These are phyloP conservation scores for Calonectria montana DNA, from an alignment of 2,329 filamentous ascomycete species.

Conservation along the genomic window DNA sequence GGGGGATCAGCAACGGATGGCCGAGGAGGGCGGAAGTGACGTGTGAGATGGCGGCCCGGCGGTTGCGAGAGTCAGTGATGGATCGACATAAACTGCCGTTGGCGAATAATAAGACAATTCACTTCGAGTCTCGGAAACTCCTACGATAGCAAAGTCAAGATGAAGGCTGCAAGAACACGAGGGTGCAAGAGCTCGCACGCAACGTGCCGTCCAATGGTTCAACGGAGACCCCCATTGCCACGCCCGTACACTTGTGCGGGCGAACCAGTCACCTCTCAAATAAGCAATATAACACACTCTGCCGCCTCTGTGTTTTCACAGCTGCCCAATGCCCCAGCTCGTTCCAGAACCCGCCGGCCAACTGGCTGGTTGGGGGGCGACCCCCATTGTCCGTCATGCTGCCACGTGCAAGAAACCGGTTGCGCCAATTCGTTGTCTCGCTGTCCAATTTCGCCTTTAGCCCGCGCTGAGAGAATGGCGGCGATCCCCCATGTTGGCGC, in stretches of 20 bases:
- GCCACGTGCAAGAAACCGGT: constrained; percentile 10
- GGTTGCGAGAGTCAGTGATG: background rate
- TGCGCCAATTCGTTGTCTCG: constrained; percentile 1
- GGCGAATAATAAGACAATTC: background rate
- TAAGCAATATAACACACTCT: background rate
- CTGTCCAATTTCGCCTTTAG: background rate
- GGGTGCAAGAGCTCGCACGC: background rate
- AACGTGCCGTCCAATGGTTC: background rate
- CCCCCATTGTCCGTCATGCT: background rate
- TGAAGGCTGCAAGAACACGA: background rate
- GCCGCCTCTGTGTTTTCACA: background rate
- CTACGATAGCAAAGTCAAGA: background rate
- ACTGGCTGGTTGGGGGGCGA: background rate
- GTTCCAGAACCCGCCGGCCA: background rate
- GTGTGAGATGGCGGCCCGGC: constrained; percentile 10
- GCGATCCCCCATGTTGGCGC: constrained; percentile 1
- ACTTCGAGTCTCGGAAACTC: background rate
- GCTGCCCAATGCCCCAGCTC: background rate
- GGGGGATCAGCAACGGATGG: background rate
- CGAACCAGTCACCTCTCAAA: background rate
- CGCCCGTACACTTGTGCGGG: background rate
- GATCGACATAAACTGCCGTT: background rate
- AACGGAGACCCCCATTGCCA: background rate
- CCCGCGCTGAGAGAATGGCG: background rate
- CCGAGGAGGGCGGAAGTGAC: background rate